These are phyloP conservation scores for Trichophyton simii DNA, from an alignment of 2,329 filamentous ascomycete species.

Conservation along the genomic window DNA sequence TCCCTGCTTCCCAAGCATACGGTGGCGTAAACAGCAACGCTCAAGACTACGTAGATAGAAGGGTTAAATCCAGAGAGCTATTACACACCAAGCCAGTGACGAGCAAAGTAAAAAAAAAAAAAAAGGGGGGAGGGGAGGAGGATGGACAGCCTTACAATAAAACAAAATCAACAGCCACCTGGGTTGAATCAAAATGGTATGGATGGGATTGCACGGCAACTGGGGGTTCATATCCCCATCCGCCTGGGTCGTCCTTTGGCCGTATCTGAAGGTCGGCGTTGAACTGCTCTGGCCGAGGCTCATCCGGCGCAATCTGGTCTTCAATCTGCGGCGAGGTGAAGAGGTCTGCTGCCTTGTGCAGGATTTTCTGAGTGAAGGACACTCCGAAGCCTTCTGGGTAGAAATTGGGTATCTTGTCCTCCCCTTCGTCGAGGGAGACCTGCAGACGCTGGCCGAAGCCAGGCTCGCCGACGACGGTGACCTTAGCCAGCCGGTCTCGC, in stretches of 20 bases:
- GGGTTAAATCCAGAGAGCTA: not conserved
- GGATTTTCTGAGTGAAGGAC: not conserved
- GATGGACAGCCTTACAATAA: constrained; percentile 14
- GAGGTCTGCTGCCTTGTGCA: not conserved
- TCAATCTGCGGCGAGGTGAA: not conserved
- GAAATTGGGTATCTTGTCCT: constrained; percentile 4
- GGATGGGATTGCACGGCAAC: constrained; percentile 13
- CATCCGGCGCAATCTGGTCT: not conserved
- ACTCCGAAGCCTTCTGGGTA: constrained; percentile 10
- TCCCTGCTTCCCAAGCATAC: constrained; percentile 10
- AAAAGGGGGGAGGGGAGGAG: not conserved
- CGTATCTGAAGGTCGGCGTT: not conserved
- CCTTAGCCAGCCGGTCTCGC: constrained; percentile 8
- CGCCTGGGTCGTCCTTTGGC: not conserved
- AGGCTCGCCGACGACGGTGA: constrained; percentile 12
- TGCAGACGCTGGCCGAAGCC: constrained; percentile 14
- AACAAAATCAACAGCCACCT: constrained; percentile 23
- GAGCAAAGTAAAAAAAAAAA: not conserved
- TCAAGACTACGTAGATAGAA: constrained; percentile 15
- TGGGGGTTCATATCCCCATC: not conserved
- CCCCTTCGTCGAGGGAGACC: constrained; percentile 7
- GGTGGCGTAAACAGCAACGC: constrained; percentile 19
- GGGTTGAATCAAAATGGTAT: constrained; percentile 18
- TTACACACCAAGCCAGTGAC: not conserved
- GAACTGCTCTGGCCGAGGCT: not conserved